Percentiles rank a stretch among this genome's conserved stretches.
phyloP scores from a whole-genome alignment of 1,284 basidiomycete genomes.

The Filobasidium uniguttulatum region DNA sequence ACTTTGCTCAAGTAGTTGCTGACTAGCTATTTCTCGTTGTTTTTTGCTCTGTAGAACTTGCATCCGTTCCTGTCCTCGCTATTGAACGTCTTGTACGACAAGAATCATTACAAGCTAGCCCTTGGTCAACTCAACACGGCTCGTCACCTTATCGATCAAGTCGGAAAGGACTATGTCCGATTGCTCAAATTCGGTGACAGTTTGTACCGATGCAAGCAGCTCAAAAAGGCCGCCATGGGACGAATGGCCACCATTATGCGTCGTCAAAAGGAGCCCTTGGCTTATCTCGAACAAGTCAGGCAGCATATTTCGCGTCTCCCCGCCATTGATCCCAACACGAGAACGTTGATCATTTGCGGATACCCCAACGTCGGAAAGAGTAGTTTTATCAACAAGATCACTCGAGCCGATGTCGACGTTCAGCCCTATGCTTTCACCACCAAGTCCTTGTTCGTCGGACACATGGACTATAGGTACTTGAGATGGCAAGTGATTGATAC shows the following conservation, averaged over 20 bases:
- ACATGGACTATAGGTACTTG: constrained; percentile 93
- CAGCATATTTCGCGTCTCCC: constrained; percentile 95
- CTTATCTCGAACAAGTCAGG: constrained; percentile 91
- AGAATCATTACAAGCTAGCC: constrained; percentile 96
- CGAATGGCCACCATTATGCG: constrained; percentile 96
- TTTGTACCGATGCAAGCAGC: constrained; percentile 89
- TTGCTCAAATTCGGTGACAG: constrained; percentile 92
- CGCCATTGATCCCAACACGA: constrained; percentile 89
- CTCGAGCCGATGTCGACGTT: constrained; percentile 90
- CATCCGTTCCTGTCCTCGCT: constrained; percentile 88
- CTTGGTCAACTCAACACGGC: constrained; percentile 87
- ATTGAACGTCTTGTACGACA: constrained; percentile 94
- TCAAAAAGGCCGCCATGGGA: constrained; percentile 86
- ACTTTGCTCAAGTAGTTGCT: not conserved
- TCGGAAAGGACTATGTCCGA: constrained; percentile 88
- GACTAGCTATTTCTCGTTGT: not conserved
- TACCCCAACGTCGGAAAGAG: constrained; percentile 97
- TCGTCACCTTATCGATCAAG: constrained; percentile 83
- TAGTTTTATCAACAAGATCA: constrained; percentile 96
- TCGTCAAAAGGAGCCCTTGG: constrained; percentile 88
- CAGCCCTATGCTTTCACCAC: constrained; percentile 97
- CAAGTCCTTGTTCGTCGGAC: constrained; percentile 89
- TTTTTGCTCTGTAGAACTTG: constrained; percentile 51
- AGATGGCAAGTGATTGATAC: constrained; percentile 97
- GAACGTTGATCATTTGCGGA: constrained; percentile 86